Evolutionary conservation across 805 yeast genomes (phyloP), one percentile per base, ranked within the genome.

Genomic region (Saturnispora sanitii): DNA sequence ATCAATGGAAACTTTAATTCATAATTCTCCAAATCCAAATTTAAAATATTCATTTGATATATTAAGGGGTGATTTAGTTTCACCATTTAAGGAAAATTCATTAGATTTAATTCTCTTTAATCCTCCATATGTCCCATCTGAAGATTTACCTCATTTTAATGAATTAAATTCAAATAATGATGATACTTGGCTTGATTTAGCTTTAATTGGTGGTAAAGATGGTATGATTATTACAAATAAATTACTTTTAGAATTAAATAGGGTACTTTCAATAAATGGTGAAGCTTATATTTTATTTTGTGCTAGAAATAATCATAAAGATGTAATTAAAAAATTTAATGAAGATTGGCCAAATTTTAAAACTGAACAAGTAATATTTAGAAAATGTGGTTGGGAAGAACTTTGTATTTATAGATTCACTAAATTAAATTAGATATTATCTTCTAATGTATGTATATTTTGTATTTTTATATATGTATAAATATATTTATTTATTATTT

Each of bases 351-450:
- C 22, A 1, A 41, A 48, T 2, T 90, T 95, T 86, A 40, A 41
- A 0, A 74, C 73, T 1, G 62, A 65, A 2, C 49, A 61, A n/a
- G 65, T 85, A 1, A 70, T 76, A 4, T 67, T 68, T 33, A 68
- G 96, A 41, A 84, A 83, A 52, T 95, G 96, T 1, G 97, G 97
- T 0, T 87, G 97, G 96, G 98, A 92, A 60, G 90, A 82, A 9
- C 65, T 92, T 28, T 74, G 84, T 41, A 80, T 90, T 7, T 76
- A 80, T 60, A 68, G 77, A 47, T 84, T 88, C 51, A 54, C 41
- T 36, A 57, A 66, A 59, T 16, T 43, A 15, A 22, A 11, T 20
- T 37, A 26, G 25, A 26, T 21, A 16, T 5, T 18, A 6, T 11
- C 8, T 12, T n/a, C n/a, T 27, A 27, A 27, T 12, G 6, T 27